Base-by-base conservation (phyloP, 768 basidiomycete species). In the Leccinum sublutescens region DNA sequence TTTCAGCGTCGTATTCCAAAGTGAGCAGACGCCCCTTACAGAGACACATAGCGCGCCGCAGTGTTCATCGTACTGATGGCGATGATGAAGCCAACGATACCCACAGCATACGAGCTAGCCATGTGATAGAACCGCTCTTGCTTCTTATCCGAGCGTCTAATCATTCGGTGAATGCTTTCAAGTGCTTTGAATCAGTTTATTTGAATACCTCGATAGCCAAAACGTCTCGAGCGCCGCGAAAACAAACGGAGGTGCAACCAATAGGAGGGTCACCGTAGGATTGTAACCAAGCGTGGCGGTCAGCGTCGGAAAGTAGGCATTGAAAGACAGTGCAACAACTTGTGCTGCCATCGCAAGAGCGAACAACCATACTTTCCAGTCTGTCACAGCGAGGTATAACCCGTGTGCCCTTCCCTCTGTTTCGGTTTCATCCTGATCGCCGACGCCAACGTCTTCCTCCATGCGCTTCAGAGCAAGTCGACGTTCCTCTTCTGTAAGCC, bases 311-410 rank as follows among this genome's bases (percentile, higher is more conserved):
- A 92, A 93, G 72, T 85, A 91, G n/a, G 85, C 86, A 69, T 88
- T 88, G 80, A 93, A 93, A 10, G 85, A 85, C 5, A 90, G 66
- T 11, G 87, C 83, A 43, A 86, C 70, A 12, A 63, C 68, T 67
- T 64, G 54, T 5, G 67, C 52, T 3, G 62, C n/a, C 56, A 61
- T 48, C 12, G 85, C 80, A 27, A 91, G 59, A 17, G 89, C 80
- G 49, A 94, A 79, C 81, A 82, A 86, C 87, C 89, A 94, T 38
- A 94, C 88, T 71, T 85, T 89, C 88, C 86, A 85, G 68, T 94
- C 92, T 23, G 76, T 78, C 58, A 91, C 43, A n/a, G 89, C 88
- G 61, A 87, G 70, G 33, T 73, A 64, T 8, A 92, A 66, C 8
- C 89, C 89, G 34, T 75, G 69, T 11, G 73, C 63, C 43, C 54